phyloP scores from a whole-genome alignment of 2,329 filamentous ascomycete species.

The Lachnellula cervina region DNA sequence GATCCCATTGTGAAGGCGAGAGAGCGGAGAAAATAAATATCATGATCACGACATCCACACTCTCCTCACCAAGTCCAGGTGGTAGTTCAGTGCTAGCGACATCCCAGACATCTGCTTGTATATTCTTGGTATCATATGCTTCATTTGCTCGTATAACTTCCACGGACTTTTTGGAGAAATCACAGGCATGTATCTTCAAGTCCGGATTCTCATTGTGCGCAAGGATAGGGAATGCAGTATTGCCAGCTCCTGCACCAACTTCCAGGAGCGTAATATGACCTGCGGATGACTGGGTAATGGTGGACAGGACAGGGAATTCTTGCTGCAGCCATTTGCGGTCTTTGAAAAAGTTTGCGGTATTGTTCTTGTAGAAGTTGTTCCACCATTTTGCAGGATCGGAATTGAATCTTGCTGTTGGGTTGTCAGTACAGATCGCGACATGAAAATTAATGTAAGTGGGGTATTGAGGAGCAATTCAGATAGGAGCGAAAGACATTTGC shows the following conservation, averaged over 20 bases:
- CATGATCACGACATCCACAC: constrained; percentile 86
- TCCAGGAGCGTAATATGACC: constrained; percentile 73
- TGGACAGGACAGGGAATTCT: constrained; percentile 84
- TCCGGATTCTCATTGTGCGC: constrained; percentile 75
- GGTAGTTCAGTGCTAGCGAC: constrained; percentile 69
- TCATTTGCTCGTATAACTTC: constrained; percentile 82
- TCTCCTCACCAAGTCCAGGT: constrained; percentile 68
- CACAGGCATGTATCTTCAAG: constrained; percentile 85
- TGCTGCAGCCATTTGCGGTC: constrained; percentile 95
- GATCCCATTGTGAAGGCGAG: constrained; percentile 76
- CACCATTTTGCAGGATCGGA: constrained; percentile 90
- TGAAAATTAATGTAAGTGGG: constrained; percentile 6
- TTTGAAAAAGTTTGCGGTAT: constrained; percentile 97
- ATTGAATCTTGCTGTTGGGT: constrained; percentile 69
- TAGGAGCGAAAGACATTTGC: constrained; percentile 68
- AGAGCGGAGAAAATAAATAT: constrained; percentile 97
- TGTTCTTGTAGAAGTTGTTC: constrained; percentile 98
- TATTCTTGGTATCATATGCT: constrained; percentile 64
- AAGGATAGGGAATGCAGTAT: constrained; percentile 90
- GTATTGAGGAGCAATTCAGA: constrained; percentile 46
- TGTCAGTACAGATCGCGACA: constrained; percentile 36
- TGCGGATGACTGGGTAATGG: constrained; percentile 65
- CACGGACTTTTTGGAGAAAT: constrained; percentile 93
- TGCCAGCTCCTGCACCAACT: constrained; percentile 91
- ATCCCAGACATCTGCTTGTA: constrained; percentile 95